Base-by-base conservation (phyloP, 306 rosid genomes). In the Quercus ilex region DNA sequence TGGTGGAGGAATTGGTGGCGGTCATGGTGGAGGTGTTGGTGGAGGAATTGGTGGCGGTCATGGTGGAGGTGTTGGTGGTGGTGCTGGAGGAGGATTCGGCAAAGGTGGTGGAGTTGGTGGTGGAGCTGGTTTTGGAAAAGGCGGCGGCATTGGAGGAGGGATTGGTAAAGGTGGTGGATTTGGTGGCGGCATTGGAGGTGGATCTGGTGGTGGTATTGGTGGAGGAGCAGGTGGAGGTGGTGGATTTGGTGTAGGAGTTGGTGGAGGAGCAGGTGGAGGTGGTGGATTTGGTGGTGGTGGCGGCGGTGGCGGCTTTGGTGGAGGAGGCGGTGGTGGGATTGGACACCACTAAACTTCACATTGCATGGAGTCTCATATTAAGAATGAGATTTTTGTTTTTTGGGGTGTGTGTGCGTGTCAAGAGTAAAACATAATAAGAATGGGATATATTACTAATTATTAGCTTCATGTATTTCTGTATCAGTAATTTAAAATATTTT, bases 271-370 rank as follows among this genome's bases (percentile, higher is more conserved):
- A 2, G 85, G 91, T 0, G 76, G 71, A 1, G 91, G 88, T 3
- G 86, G 81, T 5, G 89, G 86, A 2, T 55, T 58, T 1, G 90
- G 88, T 6, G 74, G 78, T 1, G 90, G 91, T 15, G 81, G 52
- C 0, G 92, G 89, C 0, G 0, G 13, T 1, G 70, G 82, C 1
- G 73, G 64, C 4, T 63, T 71, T 60, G 68, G 68, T 5, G 58
- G 63, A 1, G 82, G 84, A 3, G 76, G 63, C 4, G 75, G 76
- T 6, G 88, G 87, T 26, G 83, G 82, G 55, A 83, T 87, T 64
- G 94, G 93, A 77, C 87, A 74, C 84, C 94, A 80, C 71, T 93
- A 78, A 86, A 49, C 72, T 20, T 60, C 41, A 51, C 53, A 56
- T 63, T 82, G 82, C 78, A 80, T 82, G 84, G 74, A 5, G 7